Conservation (phyloP, 2,329 filamentous ascomycete genomes). For the Chrysosporium keratinophilum region DNA sequence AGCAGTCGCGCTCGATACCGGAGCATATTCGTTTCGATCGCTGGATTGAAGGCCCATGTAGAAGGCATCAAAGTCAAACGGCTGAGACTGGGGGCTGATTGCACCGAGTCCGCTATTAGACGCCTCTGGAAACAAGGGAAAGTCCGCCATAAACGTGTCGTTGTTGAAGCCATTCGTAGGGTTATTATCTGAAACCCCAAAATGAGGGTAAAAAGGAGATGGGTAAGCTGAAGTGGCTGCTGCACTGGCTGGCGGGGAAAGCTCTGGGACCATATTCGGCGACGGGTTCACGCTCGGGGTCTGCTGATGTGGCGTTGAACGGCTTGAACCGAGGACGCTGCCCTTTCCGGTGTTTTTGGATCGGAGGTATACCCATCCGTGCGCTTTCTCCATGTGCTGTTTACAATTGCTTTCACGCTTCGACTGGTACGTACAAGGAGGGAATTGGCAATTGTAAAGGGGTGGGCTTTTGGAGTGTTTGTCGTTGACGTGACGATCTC, state of each 20-base stretch:
- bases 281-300: slow-evolving; percentile 55
- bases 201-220: slow-evolving; percentile 22
- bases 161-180: slow-evolving; percentile 4
- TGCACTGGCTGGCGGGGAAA: slow-evolving; percentile 40
- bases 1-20: slow-evolving; percentile 16
- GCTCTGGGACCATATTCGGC: slow-evolving; percentile 45
- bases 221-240: slow-evolving; percentile 23
- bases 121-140: slow-evolving; percentile 21
- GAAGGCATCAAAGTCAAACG: slow-evolving; percentile 23
- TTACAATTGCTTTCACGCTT: slow-evolving; percentile 97
- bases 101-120: slow-evolving; percentile 20
- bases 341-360: slow-evolving; percentile 82
- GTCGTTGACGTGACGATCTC: slow-evolving; percentile 91
- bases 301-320: slow-evolving; percentile 39
- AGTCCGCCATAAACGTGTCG: slow-evolving; percentile 17
- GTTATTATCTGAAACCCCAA: slow-evolving; percentile 7
- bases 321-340: not conserved
- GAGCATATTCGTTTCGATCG: slow-evolving; percentile 23
- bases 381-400: slow-evolving; percentile 96
- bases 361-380: slow-evolving; percentile 80
- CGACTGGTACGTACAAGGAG: slow-evolving; percentile 81
- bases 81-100: slow-evolving; percentile 4
- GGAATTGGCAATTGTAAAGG: slow-evolving; percentile 73
- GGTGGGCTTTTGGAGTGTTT: slow-evolving; percentile 75
- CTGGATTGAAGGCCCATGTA: slow-evolving; percentile 23